Evolutionary conservation across 495 filamentous ascomycete genomes (phyloP).

Genomic region (Podospora pseudocomata): DNA sequence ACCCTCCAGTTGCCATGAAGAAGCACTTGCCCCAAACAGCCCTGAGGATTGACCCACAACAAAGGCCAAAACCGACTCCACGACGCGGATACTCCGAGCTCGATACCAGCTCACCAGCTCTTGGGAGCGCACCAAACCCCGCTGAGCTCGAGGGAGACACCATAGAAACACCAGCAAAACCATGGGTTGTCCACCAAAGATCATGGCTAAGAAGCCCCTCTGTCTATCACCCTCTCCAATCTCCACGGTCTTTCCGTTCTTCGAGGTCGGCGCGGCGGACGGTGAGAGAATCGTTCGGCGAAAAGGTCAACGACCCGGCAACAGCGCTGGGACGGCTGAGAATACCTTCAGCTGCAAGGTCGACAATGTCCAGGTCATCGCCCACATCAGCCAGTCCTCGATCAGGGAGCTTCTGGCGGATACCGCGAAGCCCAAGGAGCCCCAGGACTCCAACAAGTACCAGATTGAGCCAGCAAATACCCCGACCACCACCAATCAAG

Average conservation of each 20-base stretch:
- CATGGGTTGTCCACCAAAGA: conserved; percentile 15
- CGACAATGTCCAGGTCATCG: conserved; percentile 12
- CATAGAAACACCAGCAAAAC: conserved; percentile 9
- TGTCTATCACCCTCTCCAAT: conserved; percentile 12
- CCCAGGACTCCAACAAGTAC: conserved; percentile 4
- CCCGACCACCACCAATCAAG: conserved; percentile 3
- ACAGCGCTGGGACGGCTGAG: conserved; percentile 16
- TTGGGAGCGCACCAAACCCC: conserved; percentile 26
- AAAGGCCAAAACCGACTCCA: conserved; percentile 7
- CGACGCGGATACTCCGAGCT: conserved; percentile 13
- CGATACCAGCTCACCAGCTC: conserved; percentile 11
- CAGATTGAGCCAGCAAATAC: conserved; percentile 12
- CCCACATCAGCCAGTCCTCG: conserved; percentile 16
- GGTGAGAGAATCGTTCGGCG: conserved; percentile 29
- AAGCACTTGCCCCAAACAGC: neutral
- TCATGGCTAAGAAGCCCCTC: conserved; percentile 13
- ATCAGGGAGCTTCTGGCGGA: conserved; percentile 16
- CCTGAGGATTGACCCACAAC: neutral
- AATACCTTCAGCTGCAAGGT: conserved; percentile 7
- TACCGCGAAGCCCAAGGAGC: conserved; percentile 16
- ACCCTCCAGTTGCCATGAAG: neutral
- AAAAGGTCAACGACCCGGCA: conserved; percentile 29
- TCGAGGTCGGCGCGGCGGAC: conserved; percentile 14
- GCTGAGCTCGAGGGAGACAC: conserved; percentile 32
- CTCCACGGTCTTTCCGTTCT: conserved; percentile 13